Base-by-base conservation (phyloP, 306 rosid species). In the Senna tora region DNA sequence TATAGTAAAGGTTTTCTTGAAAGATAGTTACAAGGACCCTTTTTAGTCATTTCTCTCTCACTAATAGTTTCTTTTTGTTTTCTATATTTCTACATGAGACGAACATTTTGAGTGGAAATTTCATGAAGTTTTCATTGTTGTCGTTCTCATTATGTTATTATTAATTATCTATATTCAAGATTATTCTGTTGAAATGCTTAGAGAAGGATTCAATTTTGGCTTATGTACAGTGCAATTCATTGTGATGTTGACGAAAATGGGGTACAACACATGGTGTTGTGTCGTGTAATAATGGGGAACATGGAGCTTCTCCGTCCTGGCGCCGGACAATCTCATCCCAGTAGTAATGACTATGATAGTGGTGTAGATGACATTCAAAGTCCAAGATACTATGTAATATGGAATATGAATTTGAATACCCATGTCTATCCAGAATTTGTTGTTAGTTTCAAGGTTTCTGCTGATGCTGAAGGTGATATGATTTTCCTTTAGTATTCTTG, bases 191-290 rank as follows among this genome's bases (percentile, higher is more conserved):
- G 13, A 15, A 19, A 13, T 71, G 72, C 45, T 76, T 71, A 45
- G 71, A 76, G 66, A 71, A 76, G 75, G 39, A 74, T 72, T 86
- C 43, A 75, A 71, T 58, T 72, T 86, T 84, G 70, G 25, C 68
- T 84, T 79, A 74, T 57, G 73, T 75, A 57, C 93, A 88, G 97
- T 83, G 97, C 85, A 71, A 82, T 53, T 71, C 67, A 65, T 70
- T 88, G 87, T 84, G 97, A 93, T 87, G 79, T 82, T 90, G 98
- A 90, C 85, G 96, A 90, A 84, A 87, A 90, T 17, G 90, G 85
- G 66, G 82, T 79, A 76, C 92, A 60, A 19, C 80, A 88, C 87
- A 46, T 93, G 88, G 80, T 86, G 19, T 76, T 88, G 28, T 93
- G 98, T 65, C 96, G 90, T 50, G 93, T 90, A 73, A 87, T 93